Evolutionary conservation across 192 early-diverging fungal species (phyloP).

Genomic region (Funneliformis geosporum): DNA sequence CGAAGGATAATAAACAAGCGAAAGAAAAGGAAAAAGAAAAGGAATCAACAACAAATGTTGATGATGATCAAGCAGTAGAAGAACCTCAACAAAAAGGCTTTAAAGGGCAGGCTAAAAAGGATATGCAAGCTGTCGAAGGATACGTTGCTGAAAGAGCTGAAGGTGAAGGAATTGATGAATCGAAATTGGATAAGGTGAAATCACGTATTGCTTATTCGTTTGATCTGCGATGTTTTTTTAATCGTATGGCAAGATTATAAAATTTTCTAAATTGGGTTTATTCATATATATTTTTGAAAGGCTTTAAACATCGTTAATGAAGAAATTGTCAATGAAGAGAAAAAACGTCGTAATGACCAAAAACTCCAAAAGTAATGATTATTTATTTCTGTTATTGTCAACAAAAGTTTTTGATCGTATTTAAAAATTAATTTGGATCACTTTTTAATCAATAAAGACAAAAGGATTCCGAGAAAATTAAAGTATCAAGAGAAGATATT

Average conservation of each 20-base stretch:
- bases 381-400: not conserved
- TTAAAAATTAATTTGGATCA: not conserved
- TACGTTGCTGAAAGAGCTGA: slow-evolving; percentile 47
- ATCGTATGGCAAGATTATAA: too few species aligned
- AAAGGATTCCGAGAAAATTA: slow-evolving; percentile 53
- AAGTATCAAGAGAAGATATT: slow-evolving; percentile 52
- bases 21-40: not conserved
- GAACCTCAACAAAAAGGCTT: slow-evolving; percentile 47
- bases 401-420: not conserved
- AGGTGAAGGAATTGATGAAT: slow-evolving; percentile 49
- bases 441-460: slow-evolving; percentile 36
- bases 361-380: slow-evolving; percentile 29
- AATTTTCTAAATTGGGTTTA: not conserved
- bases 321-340: slow-evolving; percentile 18
- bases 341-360: not conserved
- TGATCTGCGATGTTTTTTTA: not conserved
- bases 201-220: not conserved
- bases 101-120: slow-evolving; percentile 55
- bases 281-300: not conserved
- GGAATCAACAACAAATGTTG: slow-evolving; percentile 7
- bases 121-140: slow-evolving; percentile 57
- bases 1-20: not conserved
- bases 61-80: slow-evolving; percentile 46
- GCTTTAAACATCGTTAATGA: slow-evolving; percentile 7
- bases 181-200: slow-evolving; percentile 54